These are phyloP conservation scores for Falciphora oryzae DNA, from an alignment of 2,329 filamentous ascomycete genomes.

Conservation along the genomic window DNA sequence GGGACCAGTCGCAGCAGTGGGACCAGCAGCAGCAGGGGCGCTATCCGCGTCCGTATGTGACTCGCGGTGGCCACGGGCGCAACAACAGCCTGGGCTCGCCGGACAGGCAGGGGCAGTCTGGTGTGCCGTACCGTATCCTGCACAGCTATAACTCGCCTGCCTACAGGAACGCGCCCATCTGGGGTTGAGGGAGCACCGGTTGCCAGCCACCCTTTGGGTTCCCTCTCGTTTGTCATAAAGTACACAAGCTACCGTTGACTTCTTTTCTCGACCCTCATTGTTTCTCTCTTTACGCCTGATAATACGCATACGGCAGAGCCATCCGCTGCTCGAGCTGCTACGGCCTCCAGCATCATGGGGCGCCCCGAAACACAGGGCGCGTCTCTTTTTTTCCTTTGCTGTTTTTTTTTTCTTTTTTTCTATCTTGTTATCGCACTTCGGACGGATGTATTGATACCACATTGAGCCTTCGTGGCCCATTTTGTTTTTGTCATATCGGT, in stretches of 20 bases:
- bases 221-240: background rate
- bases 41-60: conserved; percentile 26
- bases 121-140: conserved; percentile 39
- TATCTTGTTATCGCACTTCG: no score
- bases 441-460: no score
- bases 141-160: conserved; percentile 56
- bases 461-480: no score
- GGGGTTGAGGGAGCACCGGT: conserved; percentile 32
- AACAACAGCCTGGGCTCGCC: conserved; percentile 26
- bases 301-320: no score
- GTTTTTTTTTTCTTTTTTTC: no score
- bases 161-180: conserved; percentile 49
- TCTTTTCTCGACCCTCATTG: background rate
- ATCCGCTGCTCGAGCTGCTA: no score
- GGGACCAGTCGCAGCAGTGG: conserved; percentile 19
- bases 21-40: conserved; percentile 25
- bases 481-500: no score
- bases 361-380: no score
- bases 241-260: background rate
- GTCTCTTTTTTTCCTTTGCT: no score
- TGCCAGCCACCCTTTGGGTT: background rate
- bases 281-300: background rate
- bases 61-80: conserved; percentile 29
- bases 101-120: conserved; percentile 17
- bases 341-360: no score